Evolutionary conservation across 495 filamentous ascomycete genomes (phyloP).

Genomic region (Neohortaea acidophila): DNA sequence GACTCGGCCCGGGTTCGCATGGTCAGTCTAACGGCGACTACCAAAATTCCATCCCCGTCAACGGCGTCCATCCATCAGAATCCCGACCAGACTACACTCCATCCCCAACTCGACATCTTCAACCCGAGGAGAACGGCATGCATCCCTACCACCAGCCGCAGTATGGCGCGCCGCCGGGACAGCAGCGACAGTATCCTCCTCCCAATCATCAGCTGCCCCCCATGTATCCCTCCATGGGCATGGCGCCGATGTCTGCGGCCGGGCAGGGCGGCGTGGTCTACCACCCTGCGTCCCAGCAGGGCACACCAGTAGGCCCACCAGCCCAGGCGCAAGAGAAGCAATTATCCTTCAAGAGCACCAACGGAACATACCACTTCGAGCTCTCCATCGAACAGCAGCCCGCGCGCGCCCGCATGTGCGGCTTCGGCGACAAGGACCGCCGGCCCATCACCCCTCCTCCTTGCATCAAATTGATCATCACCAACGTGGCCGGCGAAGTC

Average conservation of each 20-base stretch:
- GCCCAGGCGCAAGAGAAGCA: not conserved
- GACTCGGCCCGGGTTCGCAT: not conserved
- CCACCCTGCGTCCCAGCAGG: not conserved
- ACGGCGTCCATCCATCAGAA: slow-evolving; percentile 3
- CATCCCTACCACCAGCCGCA: not conserved
- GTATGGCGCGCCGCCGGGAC: not conserved
- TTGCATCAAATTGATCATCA: slow-evolving; percentile 72
- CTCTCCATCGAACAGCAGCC: slow-evolving; percentile 85
- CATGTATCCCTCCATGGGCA: not conserved
- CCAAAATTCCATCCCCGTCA: not conserved
- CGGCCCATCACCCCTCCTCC: slow-evolving; percentile 92
- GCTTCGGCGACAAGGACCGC: slow-evolving; percentile 97
- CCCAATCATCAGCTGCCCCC: slow-evolving; percentile 2
- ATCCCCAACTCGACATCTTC: slow-evolving; percentile 1
- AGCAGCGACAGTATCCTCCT: not conserved
- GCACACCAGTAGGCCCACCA: not conserved
- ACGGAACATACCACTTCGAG: slow-evolving; percentile 34
- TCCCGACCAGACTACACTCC: not conserved
- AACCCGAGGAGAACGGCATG: slow-evolving; percentile 4
- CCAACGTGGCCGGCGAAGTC: slow-evolving; percentile 68
- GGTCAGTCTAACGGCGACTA: not conserved
- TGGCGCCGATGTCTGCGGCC: not conserved
- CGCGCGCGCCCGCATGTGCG: slow-evolving; percentile 91
- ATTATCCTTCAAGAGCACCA: not conserved
- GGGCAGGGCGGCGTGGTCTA: not conserved